These are phyloP conservation scores for Sechiopsis laciniata DNA, from an alignment of 306 rosid species.

Conservation along the genomic window DNA sequence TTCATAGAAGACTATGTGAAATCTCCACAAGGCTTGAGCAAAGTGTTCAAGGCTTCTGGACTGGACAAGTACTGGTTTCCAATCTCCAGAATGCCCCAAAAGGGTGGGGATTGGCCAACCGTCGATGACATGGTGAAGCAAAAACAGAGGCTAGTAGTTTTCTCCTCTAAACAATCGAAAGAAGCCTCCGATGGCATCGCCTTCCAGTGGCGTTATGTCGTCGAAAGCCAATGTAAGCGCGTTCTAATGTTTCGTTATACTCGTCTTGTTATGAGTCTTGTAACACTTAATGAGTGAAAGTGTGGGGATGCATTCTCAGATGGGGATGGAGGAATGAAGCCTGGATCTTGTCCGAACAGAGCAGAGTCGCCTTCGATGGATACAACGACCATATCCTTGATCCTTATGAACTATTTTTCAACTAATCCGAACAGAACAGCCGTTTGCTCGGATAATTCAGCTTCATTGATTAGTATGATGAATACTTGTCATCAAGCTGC, in stretches of 20 bases:
- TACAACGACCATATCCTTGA: constrained; percentile 52
- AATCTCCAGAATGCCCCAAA: constrained; percentile 55
- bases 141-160: constrained; percentile 70
- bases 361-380: constrained; percentile 61
- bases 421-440: constrained; percentile 47
- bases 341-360: constrained; percentile 65
- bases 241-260: neutral
- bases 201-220: constrained; percentile 64
- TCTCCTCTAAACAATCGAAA: constrained; percentile 63
- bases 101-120: constrained; percentile 76
- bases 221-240: constrained; percentile 79
- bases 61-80: constrained; percentile 54
- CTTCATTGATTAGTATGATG: constrained; percentile 44
- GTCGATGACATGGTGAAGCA: constrained; percentile 71
- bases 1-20: constrained; percentile 82
- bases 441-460: constrained; percentile 72
- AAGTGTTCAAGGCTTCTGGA: constrained; percentile 62
- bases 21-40: constrained; percentile 57
- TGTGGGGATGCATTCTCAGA: constrained; percentile 41
- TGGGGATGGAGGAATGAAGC: constrained; percentile 69
- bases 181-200: constrained; percentile 85
- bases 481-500: constrained; percentile 65
- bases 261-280: neutral
- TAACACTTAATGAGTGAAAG: neutral
- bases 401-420: constrained; percentile 61